These are phyloP conservation scores for Coffea canephora DNA, from an alignment of 257 asterid species.

Conservation along the genomic window DNA sequence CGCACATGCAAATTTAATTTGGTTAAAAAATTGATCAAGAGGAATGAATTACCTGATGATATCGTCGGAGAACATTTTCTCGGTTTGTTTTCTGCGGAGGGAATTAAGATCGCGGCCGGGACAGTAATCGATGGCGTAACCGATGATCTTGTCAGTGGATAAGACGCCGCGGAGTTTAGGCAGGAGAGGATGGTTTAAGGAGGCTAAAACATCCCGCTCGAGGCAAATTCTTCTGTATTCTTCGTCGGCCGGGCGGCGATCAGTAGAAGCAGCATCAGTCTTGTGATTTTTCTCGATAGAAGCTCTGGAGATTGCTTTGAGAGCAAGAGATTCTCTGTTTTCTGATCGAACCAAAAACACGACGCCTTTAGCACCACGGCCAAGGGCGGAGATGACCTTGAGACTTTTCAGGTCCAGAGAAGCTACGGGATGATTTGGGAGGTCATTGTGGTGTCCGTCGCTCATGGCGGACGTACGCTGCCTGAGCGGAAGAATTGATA, in stretches of 20 bases:
- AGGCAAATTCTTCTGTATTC: conserved; percentile 58
- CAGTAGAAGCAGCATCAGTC: not conserved
- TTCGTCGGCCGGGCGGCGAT: conserved; percentile 17
- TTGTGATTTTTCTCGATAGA: conserved; percentile 51
- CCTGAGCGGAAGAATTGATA: not conserved
- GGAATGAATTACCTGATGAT: conserved; percentile 54
- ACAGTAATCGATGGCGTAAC: conserved; percentile 90
- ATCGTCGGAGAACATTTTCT: conserved; percentile 93
- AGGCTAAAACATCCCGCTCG: conserved; percentile 59
- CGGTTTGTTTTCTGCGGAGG: conserved; percentile 68
- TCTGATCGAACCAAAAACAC: conserved; percentile 69
- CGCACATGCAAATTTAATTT: no score
- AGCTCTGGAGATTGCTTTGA: conserved; percentile 64
- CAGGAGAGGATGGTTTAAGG: conserved; percentile 66
- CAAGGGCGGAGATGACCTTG: conserved; percentile 68
- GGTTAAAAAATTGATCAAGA: not conserved
- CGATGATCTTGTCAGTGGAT: conserved; percentile 65
- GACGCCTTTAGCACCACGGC: conserved; percentile 94
- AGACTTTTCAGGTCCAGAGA: conserved; percentile 44
- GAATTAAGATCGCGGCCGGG: conserved; percentile 84
- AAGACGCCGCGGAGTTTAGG: conserved; percentile 81
- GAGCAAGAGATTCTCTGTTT: conserved; percentile 57
- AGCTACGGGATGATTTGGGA: not conserved
- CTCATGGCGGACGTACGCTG: conserved; percentile 37
- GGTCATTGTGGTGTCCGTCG: conserved; percentile 24